A percentile compares a stretch with the other conserved stretches of the same genome.
These are phyloP conservation scores for Hawksworthiomyces lignivorus DNA, from an alignment of 2,329 filamentous ascomycete genomes.

Conservation along the genomic window DNA sequence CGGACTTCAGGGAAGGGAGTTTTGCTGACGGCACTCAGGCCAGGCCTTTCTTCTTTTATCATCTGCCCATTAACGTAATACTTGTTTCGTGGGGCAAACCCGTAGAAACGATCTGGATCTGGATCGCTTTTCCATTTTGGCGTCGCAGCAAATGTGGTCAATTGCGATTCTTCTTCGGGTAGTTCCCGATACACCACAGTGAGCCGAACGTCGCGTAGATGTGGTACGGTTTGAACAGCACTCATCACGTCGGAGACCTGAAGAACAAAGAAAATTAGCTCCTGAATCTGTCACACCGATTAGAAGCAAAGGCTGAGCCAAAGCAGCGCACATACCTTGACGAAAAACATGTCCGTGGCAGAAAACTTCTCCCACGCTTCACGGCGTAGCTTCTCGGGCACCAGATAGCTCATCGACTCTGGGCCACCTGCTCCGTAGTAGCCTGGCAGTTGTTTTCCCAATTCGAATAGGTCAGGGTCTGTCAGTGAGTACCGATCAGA, in stretches of 20 bases:
- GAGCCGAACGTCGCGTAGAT: slow-evolving; percentile 49
- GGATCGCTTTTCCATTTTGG: slow-evolving; percentile 55
- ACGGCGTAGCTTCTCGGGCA: slow-evolving; percentile 37
- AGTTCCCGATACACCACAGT: slow-evolving; percentile 54
- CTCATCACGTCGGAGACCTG: slow-evolving; percentile 56
- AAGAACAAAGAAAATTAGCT: slow-evolving; percentile 13
- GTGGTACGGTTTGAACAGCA: slow-evolving; percentile 48
- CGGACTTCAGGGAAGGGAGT: slow-evolving; percentile 47
- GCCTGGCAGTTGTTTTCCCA: slow-evolving; percentile 44
- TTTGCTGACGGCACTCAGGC: slow-evolving; percentile 39
- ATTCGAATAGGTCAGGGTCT: slow-evolving; percentile 39
- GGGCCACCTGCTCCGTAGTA: slow-evolving; percentile 44
- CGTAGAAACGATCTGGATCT: slow-evolving; percentile 40
- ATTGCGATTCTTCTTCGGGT: slow-evolving; percentile 40
- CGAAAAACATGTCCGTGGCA: slow-evolving; percentile 57
- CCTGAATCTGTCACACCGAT: not conserved
- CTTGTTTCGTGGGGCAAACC: slow-evolving; percentile 49
- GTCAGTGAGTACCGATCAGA: slow-evolving; percentile 49
- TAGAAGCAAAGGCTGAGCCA: too few species aligned
- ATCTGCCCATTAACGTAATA: slow-evolving; percentile 51
- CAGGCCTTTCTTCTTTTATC: slow-evolving; percentile 43
- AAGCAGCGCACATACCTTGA: slow-evolving; percentile 42
- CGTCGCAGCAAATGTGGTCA: slow-evolving; percentile 31
- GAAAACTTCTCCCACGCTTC: slow-evolving; percentile 47
- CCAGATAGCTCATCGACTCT: slow-evolving; percentile 32